Evolutionary conservation across 2,329 filamentous ascomycete genomes (phyloP), one percentile per base, ranked within the genome.

Genomic region (Alternaria gaisen): DNA sequence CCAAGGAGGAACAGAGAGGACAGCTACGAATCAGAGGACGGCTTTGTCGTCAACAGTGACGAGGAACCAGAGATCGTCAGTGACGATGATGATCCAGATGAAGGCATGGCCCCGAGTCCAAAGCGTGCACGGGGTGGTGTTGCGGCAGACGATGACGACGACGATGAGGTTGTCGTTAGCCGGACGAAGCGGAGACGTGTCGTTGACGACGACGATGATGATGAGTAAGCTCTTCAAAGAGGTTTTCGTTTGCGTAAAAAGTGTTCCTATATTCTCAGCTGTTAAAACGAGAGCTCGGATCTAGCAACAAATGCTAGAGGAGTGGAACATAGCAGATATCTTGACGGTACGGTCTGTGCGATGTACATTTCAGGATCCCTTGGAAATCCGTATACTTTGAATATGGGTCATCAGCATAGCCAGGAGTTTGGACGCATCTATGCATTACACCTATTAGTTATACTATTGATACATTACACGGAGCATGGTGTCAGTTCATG

Each of bases 1-100:
- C 66, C 67, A 9, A 87, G 87, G 16, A 84, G 86, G 38, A 84
- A 85, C 32, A 86, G 87, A 53, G 85, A 90, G 61, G 90, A 94
- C 66, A 90, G 92, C 68, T 94, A 94, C 73, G 91, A 94, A 64
- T 85, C 90, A 73, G 90, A 90, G 34, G 91, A 94, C 72, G 91
- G 90, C 58, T 94, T 94, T 74, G 86, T 94, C 57, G 91, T 90
- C 4, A 84, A 84, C 4, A 93, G 90, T 70, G 91, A 93, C 66
- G 90, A 92, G 60, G 91, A 93, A 42, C 87, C 86, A 41, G 80
- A 83, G 60, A 87, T 85, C 32, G 87, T 83, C 3, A 87, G 85
- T 1, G 88, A 89, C 20, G 88, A 91, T 30, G 80, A 83, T 38
- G 79, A 79, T 50, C 80, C 81, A 60, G 82, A 83, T 62, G 82